Evolutionary conservation across 2,329 filamentous ascomycete species (phyloP), one percentile per base, ranked within the genome.

Genomic region (Byssochlamys sp.): DNA sequence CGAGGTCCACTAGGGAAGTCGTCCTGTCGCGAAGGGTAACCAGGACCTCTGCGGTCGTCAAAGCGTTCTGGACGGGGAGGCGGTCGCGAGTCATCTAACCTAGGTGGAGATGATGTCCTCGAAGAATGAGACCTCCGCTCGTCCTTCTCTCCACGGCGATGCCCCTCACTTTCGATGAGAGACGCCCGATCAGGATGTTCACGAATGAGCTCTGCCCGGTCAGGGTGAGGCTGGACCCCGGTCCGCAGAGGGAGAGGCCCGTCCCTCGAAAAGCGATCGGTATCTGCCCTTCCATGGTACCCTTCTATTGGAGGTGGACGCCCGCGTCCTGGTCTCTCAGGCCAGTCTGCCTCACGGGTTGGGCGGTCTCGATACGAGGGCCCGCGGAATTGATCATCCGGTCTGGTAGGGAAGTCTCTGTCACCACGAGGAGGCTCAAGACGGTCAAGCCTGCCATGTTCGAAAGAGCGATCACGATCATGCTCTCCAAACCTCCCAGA

Each of bases 1-100:
- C 80, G 78, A 55, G 82, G 82, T 14, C 81, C 81, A 24, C 77
- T 78, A 4, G 82, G 82, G 51, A 80, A 73, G 53, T 75, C 73
- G 14, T 77, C 80, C 60, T 73, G 74, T 39, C 68, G 71, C 51
- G 67, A 58, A 57, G 61, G 28, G 35, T 70, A 67, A 52, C 61
- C 67, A n/a, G 59, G 59, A 53, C 66, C 56, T 56, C 72, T 67
- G 54, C 71, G 71, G 54, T 73, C 72, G 55, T 73, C 69, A 24
- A 71, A 70, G 12, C 73, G 67, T 50, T 77, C 75, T 12, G 67
- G 67, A 3, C 72, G 71, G 58, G 57, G 69, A 10, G 68, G 69
- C 25, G 70, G 59, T 19, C 54, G 54, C 3, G 33, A n/a, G 27
- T 55, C 54, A 4, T 73, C 69, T 26, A 65, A 39, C 24, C 68